phyloP scores from a whole-genome alignment of 2,329 filamentous ascomycete species.

The Claviceps sp. region DNA sequence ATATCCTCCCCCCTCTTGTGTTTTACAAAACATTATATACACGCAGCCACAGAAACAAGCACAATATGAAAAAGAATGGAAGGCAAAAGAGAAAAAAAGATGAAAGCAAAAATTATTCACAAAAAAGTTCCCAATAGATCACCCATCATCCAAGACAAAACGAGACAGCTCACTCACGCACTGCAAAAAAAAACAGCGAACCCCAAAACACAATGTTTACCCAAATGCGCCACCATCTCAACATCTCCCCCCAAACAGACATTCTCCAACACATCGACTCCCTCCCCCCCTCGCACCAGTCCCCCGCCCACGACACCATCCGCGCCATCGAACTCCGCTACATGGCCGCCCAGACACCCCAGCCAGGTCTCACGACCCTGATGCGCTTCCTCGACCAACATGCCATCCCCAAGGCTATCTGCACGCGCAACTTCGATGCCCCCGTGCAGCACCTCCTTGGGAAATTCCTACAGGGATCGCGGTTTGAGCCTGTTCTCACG shows the following conservation, averaged over 20 bases:
- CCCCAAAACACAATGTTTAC: constrained; percentile 94
- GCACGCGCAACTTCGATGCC: constrained; percentile 83
- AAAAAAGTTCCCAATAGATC: constrained; percentile 56
- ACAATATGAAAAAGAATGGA: neutral
- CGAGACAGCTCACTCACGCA: too few relatives aligned
- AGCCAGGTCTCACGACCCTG: constrained; percentile 62
- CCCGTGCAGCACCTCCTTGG: constrained; percentile 62
- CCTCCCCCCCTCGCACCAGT: constrained; percentile 47
- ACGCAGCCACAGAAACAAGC: neutral
- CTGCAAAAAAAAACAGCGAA: constrained; percentile 36
- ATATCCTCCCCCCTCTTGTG: too few relatives aligned
- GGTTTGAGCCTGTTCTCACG: constrained; percentile 71
- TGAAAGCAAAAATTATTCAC: neutral
- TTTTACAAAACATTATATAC: neutral
- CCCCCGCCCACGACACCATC: constrained; percentile 58
- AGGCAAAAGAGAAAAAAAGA: neutral
- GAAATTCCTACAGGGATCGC: constrained; percentile 56
- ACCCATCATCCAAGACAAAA: too few relatives aligned
- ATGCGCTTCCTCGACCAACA: constrained; percentile 70
- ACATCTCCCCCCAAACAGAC: constrained; percentile 59
- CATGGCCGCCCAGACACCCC: constrained; percentile 68
- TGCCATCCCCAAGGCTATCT: constrained; percentile 65
- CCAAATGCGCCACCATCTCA: constrained; percentile 66
- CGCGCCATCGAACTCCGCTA: constrained; percentile 66
- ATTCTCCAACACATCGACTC: constrained; percentile 80